Conservation (phyloP, 2,329 filamentous ascomycete genomes). For the Pseudocercospora cruenta region DNA sequence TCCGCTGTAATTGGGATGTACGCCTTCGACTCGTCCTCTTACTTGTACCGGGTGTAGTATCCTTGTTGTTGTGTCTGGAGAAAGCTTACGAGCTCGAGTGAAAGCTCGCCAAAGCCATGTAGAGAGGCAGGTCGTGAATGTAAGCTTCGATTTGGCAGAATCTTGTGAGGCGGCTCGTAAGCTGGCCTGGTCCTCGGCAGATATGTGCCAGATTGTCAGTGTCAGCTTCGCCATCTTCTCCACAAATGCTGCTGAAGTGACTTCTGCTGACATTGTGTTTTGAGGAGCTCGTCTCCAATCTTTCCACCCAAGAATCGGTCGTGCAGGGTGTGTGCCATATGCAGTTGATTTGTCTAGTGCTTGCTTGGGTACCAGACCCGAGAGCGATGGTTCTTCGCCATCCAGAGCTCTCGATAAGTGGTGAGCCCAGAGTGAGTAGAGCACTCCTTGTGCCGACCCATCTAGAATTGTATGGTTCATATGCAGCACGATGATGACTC, state of each 20-base stretch:
- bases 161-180: slow-evolving; percentile 13
- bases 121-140: slow-evolving; percentile 18
- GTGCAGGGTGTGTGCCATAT: slow-evolving; percentile 15
- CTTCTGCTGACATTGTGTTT: slow-evolving; percentile 14
- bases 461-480: slow-evolving; percentile 25
- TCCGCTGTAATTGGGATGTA: slow-evolving; percentile 21
- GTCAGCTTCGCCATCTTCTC: slow-evolving; percentile 15
- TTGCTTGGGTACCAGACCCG: slow-evolving; percentile 12
- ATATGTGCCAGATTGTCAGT: slow-evolving; percentile 16
- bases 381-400: neutral
- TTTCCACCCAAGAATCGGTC: slow-evolving; percentile 20
- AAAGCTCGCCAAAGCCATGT: slow-evolving; percentile 18
- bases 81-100: slow-evolving; percentile 13
- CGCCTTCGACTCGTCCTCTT: slow-evolving; percentile 17
- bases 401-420: slow-evolving; percentile 20
- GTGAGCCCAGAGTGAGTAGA: slow-evolving; percentile 17
- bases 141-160: slow-evolving; percentile 12
- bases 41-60: slow-evolving; percentile 18
- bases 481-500: slow-evolving; percentile 18
- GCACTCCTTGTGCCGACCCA: slow-evolving; percentile 13
- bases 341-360: slow-evolving; percentile 21
- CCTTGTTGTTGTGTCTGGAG: slow-evolving; percentile 11
- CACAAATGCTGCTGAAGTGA: neutral
- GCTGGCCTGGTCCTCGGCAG: slow-evolving; percentile 12
- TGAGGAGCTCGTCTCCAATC: slow-evolving; percentile 19